Evolutionary conservation across 371 early-diverging fungal genomes (phyloP).

Genomic region (Syncephalastrum contaminatum): DNA sequence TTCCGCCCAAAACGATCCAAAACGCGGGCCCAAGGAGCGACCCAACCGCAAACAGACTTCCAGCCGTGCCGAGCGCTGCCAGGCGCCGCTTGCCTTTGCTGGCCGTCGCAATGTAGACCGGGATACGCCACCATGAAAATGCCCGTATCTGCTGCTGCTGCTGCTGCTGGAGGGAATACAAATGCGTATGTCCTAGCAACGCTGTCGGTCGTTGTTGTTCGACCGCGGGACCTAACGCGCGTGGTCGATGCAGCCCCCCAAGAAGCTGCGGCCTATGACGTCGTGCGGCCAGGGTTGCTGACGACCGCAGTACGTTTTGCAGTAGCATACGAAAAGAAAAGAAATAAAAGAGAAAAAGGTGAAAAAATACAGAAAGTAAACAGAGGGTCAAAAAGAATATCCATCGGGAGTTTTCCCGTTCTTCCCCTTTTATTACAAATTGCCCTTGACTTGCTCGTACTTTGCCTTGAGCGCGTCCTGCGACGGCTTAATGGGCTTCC

Average conservation of each 20-base stretch:
- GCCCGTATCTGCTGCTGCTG: constrained; percentile 11
- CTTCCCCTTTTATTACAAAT: constrained; percentile 17
- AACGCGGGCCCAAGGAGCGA: constrained; percentile 32
- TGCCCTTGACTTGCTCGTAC: constrained; percentile 35
- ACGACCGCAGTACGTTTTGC: background rate
- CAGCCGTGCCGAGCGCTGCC: constrained; percentile 18
- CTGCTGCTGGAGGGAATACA: background rate
- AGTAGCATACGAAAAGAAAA: background rate
- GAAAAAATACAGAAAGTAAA: background rate
- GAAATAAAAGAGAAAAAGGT: background rate
- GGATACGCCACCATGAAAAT: constrained; percentile 31
- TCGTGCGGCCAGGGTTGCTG: background rate
- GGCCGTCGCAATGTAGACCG: constrained; percentile 25
- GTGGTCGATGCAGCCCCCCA: background rate
- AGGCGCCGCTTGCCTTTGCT: constrained; percentile 22
- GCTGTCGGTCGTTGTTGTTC: background rate
- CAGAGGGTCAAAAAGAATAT: background rate
- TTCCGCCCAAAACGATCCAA: constrained; percentile 33
- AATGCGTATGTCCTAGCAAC: background rate
- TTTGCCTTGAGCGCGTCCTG: constrained; percentile 32
- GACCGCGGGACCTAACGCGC: background rate
- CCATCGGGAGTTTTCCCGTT: background rate
- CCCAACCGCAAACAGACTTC: constrained; percentile 24
- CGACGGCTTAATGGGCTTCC: constrained; percentile 46
- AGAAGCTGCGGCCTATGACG: background rate